phyloP scores from a whole-genome alignment of 2,329 filamentous ascomycete species.

The Tolypocladium tropicale region DNA sequence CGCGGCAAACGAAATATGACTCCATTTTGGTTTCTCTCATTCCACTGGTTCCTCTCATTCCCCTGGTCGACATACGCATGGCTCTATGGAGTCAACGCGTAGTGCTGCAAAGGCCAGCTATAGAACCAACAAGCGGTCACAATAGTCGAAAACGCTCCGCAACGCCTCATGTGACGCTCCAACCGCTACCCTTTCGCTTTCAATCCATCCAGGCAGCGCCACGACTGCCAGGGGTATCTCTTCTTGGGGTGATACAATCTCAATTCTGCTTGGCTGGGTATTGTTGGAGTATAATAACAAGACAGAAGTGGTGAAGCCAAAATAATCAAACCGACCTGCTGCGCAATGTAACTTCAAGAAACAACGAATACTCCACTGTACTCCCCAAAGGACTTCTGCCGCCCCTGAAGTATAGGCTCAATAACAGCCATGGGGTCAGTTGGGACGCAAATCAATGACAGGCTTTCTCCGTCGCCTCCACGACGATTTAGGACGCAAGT shows the following conservation, averaged over 20 bases:
- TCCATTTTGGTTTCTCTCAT: background rate
- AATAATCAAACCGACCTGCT: background rate
- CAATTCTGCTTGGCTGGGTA: constrained; percentile 1
- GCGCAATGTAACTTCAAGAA: background rate
- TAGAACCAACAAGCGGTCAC: background rate
- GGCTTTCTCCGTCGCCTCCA: background rate
- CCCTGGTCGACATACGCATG: background rate
- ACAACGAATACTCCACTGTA: background rate
- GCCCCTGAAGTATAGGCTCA: background rate
- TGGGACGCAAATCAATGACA: background rate
- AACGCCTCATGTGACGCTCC: constrained; percentile 4
- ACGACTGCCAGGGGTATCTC: constrained; percentile 7
- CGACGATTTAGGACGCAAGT: too few species aligned
- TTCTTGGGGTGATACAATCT: constrained; percentile 1
- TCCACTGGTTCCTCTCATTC: background rate
- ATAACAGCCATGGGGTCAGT: background rate
- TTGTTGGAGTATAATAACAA: background rate
- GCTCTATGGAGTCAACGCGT: background rate
- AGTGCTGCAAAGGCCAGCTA: background rate
- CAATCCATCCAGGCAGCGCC: background rate
- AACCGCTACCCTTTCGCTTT: constrained; percentile 1
- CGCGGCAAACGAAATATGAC: too few species aligned
- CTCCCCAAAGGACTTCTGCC: background rate
- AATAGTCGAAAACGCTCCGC: constrained; percentile 1
- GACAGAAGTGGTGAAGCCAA: constrained; percentile 1